Base-by-base conservation (phyloP, 768 basidiomycete genomes). In the Fomitopsis serialis region DNA sequence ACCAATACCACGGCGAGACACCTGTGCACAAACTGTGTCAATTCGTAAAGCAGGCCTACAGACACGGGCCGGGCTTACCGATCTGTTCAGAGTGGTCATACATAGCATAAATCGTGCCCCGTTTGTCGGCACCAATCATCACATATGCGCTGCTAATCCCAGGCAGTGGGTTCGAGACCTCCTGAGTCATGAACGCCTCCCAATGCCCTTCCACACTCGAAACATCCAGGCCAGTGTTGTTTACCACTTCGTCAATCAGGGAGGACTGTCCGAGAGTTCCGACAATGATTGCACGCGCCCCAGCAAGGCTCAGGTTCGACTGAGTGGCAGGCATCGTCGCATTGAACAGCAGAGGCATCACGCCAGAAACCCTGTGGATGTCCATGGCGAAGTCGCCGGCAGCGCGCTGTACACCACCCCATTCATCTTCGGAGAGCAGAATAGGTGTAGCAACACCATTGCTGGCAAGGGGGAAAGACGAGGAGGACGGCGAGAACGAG, bases 1-100 rank as follows among this genome's bases (percentile, higher is more conserved):
- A 80, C 80, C 80, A 84, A 55, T 78, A 82, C 82, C 83, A 85
- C n/a, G 83, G 83, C 19, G 82, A 84, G 32, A 85, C 81, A 52
- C 82, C 81, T 82, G 51, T 40, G 37, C 6, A 19, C 19, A 5
- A 17, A 54, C 12, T 23, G 49, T 50, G 29, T 29, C 19, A 34
- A 40, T 37, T 36, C 52, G 35, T 25, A 3, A n/a, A 36, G 42
- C 19, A 43, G 47, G 15, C 21, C 6, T 45, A 46, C n/a, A 22
- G 34, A 32, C 23, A 55, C 59, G 58, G 58, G 44, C 42, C 19
- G n/a, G 3, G 56, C 63, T 34, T 50, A 61, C 85, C 85, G 63
- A 86, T 80, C 61, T 86, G 84, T 62, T 87, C 84, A 10, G 81
- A 82, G 52, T 83, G 78, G 61, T 85, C 83, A 61, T 87, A 86